Percentiles rank a stretch among this genome's conserved stretches.
Conservation (phyloP, 352 stramenopile species). For the Phytophthora pseudosyringae region DNA sequence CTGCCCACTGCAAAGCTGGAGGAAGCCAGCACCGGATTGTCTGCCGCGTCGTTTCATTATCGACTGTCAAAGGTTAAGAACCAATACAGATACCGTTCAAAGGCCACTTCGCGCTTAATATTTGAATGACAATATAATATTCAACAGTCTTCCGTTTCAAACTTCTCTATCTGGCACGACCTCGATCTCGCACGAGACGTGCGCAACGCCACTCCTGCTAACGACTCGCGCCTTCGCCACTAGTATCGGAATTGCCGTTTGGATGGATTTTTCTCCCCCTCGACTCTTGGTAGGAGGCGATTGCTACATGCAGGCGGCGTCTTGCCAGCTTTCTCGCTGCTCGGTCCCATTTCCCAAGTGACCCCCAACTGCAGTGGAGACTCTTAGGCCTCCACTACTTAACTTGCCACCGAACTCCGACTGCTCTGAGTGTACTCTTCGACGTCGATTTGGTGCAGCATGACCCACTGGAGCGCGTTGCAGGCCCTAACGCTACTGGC, state of each 20-base stretch:
- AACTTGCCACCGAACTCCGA: slow-evolving; percentile 12
- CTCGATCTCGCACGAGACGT: neutral
- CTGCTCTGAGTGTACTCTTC: slow-evolving; percentile 10
- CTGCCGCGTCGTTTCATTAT: slow-evolving; percentile 26
- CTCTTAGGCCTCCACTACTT: slow-evolving; percentile 15
- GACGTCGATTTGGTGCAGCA: slow-evolving; percentile 9
- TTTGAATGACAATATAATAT: neutral
- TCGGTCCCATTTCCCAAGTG: slow-evolving; percentile 35
- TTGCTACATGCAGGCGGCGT: slow-evolving; percentile 6
- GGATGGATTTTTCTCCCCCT: slow-evolving; percentile 25
- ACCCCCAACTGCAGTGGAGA: slow-evolving; percentile 22
- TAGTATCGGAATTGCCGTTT: slow-evolving; percentile 11
- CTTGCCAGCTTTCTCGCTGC: slow-evolving; percentile 16
- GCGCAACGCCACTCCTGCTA: slow-evolving; percentile 12
- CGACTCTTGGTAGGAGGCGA: neutral
- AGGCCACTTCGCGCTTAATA: neutral
- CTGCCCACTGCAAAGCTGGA: neutral
- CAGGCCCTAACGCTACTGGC: slow-evolving; percentile 3
- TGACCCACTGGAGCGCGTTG: slow-evolving; percentile 18
- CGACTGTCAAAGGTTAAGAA: neutral
- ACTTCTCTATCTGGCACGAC: slow-evolving; percentile 7
- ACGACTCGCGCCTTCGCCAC: neutral
- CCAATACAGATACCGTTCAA: neutral
- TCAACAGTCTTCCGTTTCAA: slow-evolving; percentile 15
- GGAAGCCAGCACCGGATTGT: slow-evolving; percentile 11